Conservation (phyloP, 2,329 filamentous ascomycete species). For the Trichoderma citrinoviride region DNA sequence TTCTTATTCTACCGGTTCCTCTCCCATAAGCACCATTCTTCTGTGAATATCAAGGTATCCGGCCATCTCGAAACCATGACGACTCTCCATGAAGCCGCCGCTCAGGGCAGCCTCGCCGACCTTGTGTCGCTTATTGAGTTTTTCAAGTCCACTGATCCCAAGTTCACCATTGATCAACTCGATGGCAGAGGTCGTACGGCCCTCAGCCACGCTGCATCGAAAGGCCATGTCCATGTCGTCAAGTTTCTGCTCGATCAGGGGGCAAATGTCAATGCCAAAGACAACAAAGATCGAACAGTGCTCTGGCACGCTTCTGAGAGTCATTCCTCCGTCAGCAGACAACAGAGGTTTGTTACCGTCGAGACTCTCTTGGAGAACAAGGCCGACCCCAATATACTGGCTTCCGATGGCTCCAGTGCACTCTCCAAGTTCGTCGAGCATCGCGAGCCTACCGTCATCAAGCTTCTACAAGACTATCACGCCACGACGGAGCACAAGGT, state of each 20-base stretch:
- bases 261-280: constrained; percentile 1
- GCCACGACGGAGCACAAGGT: not conserved
- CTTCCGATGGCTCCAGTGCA: not conserved
- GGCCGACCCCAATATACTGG: not conserved
- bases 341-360: not conserved
- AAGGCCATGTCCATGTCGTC: constrained; percentile 4
- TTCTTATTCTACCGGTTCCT: too few species aligned
- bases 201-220: not conserved
- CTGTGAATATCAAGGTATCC: not conserved
- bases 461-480: not conserved
- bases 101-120: not conserved
- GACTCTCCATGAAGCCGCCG: constrained; percentile 1
- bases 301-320: not conserved
- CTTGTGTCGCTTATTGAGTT: not conserved
- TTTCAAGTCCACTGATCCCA: not conserved
- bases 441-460: constrained; percentile 1
- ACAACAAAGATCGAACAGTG: not conserved
- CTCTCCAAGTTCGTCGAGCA: constrained; percentile 15
- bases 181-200: constrained; percentile 7
- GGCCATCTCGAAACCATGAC: not conserved
- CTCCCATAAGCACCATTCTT: not conserved
- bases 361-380: not conserved
- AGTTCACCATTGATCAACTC: not conserved
- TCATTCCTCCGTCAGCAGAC: not conserved
- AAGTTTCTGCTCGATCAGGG: not conserved